phyloP scores from a whole-genome alignment of 1,284 basidiomycete species.

The Anthracocystis panici-leucophaei region DNA sequence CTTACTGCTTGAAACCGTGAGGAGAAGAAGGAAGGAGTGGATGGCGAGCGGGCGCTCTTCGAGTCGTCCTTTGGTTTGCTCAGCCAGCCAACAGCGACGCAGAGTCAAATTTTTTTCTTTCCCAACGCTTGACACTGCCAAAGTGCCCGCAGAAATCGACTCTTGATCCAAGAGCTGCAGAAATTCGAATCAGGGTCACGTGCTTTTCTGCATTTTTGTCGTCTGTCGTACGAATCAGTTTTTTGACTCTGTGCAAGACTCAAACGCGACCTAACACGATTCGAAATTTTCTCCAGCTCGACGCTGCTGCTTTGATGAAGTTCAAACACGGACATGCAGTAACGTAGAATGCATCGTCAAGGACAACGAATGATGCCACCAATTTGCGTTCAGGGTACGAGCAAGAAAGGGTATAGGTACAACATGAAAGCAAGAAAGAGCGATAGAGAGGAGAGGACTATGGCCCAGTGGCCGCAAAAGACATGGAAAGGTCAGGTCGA shows the following conservation, averaged over 20 bases:
- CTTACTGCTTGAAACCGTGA: conserved; percentile 54
- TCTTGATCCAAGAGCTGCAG: conserved; percentile 4
- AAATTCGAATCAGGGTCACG: conserved; percentile 42
- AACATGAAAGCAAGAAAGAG: background rate
- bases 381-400: background rate
- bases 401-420: conserved; percentile 7
- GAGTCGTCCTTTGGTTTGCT: background rate
- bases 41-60: conserved; percentile 14
- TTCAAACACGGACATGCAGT: background rate
- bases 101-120: conserved; percentile 39
- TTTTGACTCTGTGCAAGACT: background rate
- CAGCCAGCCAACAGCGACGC: background rate
- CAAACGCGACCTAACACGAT: background rate
- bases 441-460: background rate
- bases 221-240: conserved; percentile 20
- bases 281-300: background rate
- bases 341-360: background rate
- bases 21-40: conserved; percentile 16
- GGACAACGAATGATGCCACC: conserved; percentile 1
- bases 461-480: background rate
- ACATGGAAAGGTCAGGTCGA: background rate
- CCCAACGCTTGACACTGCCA: conserved; percentile 8
- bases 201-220: background rate
- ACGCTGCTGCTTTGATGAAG: background rate
- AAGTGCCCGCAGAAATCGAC: background rate